Evolutionary conservation across 2,329 filamentous ascomycete genomes (phyloP), one percentile per base, ranked within the genome.

Genomic region (Claviceps sp.): DNA sequence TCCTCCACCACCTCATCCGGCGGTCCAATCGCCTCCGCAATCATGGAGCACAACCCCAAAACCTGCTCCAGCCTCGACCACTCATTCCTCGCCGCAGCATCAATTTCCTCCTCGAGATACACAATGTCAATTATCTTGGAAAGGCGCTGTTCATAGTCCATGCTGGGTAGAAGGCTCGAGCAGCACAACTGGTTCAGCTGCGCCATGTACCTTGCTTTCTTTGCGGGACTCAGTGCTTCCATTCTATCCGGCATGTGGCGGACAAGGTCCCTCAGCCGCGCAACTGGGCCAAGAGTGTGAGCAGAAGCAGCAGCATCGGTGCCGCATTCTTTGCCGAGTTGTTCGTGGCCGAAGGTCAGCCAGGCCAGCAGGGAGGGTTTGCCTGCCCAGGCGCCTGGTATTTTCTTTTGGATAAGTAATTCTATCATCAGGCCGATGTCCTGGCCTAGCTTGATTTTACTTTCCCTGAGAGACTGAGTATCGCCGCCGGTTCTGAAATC

Each of bases 101-200:
- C 52, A 37, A 59, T 45, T 54, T 68, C 65, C 48, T 68, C 65
- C 4, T 53, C 50, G 5, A 63, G 23, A 17, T 58, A 64, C 5
- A 62, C 50, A 17, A 66, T 59, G 14, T 52, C 55, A 13, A 57
- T 54, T 34, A 67, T 54, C 17, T 51, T 57, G 2, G 34, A 37
- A 2, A 63, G 56, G 4, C 61, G 59, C 34, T 59, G 54, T 11
- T 47, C 16, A 53, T 59, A 62, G 20, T 52, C 42, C 50, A 60
- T 54, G 7, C 52, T 46, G 16, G 51, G 49, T 5, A 56, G 42
- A 1, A 40, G 26, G 8, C 48, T 47, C 4, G 58, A 51, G 17
- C 52, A 51, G 44, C 55, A 57, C 22, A 59, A 48, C 2, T 47
- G 37, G 38, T 51, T 14, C 38, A 65, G 59, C 51, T 59, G 56